These are phyloP conservation scores for Chrysanthemum seticuspe DNA, from an alignment of 129 eudicot genomes.

Conservation along the genomic window DNA sequence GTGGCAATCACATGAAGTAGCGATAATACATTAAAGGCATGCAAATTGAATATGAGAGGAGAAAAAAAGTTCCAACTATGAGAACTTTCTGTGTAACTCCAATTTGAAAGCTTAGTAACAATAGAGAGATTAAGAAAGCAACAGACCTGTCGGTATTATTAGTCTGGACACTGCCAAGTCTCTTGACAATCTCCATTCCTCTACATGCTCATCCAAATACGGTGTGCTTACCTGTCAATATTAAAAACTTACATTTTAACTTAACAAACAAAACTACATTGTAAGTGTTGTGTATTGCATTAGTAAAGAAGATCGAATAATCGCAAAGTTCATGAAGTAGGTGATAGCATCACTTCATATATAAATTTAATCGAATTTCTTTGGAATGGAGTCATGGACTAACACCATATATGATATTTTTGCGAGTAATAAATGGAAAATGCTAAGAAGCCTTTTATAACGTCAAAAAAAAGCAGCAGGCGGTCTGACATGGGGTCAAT, in stretches of 20 bases:
- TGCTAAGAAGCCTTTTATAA: not conserved
- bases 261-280: not conserved
- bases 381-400: not conserved
- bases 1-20: not conserved
- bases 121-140: slow-evolving; percentile 6
- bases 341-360: not conserved
- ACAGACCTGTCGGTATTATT: slow-evolving; percentile 80
- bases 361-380: no score
- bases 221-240: slow-evolving; percentile 84
- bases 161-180: slow-evolving; percentile 97
- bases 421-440: not conserved
- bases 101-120: not conserved
- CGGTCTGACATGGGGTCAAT: not conserved
- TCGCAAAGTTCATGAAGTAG: slow-evolving; percentile 2
- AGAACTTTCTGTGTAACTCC: not conserved
- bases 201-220: slow-evolving; percentile 92
- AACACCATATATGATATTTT: not conserved
- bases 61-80: not conserved
- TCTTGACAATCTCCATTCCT: slow-evolving; percentile 95
- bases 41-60: not conserved
- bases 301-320: slow-evolving; percentile 2
- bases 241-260: not conserved
- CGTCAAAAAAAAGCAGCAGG: not conserved
- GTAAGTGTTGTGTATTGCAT: not conserved
- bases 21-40: not conserved